phyloP scores from a whole-genome alignment of 1,139 yeast genomes.

The Nakaseomyces sp. region DNA sequence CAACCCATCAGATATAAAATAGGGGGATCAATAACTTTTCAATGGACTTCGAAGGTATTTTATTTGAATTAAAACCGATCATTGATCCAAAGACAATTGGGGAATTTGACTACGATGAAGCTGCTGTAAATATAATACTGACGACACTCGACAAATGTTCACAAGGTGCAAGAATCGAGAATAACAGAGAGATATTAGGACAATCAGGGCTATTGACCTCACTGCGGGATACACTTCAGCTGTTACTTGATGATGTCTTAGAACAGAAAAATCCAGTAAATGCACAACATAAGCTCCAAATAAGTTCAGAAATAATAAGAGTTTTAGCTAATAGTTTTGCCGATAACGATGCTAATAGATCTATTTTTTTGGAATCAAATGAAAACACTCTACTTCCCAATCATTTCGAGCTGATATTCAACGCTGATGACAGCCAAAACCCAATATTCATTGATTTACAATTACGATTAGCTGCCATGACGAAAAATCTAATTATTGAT shows the following conservation, averaged over 20 bases:
- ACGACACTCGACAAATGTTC: constrained; percentile 27
- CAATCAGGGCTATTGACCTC: constrained; percentile 22
- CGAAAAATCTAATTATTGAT: constrained; percentile 25
- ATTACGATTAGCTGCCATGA: constrained; percentile 22
- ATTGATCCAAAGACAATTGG: constrained; percentile 15
- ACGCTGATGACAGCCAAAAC: constrained; percentile 7
- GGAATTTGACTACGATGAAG: constrained; percentile 17
- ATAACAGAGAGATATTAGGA: constrained; percentile 26
- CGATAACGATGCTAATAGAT: constrained; percentile 27
- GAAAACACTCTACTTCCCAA: constrained; percentile 14
- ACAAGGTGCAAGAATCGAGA: constrained; percentile 23
- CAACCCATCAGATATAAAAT: no score
- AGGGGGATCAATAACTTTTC: no score
- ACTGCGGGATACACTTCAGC: constrained; percentile 14
- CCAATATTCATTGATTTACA: constrained; percentile 16
- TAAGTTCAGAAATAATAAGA: constrained; percentile 26
- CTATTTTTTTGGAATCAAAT: constrained; percentile 10
- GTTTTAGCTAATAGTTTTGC: constrained; percentile 29
- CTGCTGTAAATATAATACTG: constrained; percentile 14
- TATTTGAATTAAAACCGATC: constrained; percentile 27
- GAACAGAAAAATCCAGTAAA: constrained; percentile 5
- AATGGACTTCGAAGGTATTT: constrained; percentile 29
- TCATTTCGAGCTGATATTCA: constrained; percentile 16
- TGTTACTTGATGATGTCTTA: constrained; percentile 14
- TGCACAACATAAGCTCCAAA: constrained; percentile 8